Evolutionary conservation across 2,329 filamentous ascomycete genomes (phyloP), one percentile per base, ranked within the genome.

Genomic region (Emergomyces africanus): DNA sequence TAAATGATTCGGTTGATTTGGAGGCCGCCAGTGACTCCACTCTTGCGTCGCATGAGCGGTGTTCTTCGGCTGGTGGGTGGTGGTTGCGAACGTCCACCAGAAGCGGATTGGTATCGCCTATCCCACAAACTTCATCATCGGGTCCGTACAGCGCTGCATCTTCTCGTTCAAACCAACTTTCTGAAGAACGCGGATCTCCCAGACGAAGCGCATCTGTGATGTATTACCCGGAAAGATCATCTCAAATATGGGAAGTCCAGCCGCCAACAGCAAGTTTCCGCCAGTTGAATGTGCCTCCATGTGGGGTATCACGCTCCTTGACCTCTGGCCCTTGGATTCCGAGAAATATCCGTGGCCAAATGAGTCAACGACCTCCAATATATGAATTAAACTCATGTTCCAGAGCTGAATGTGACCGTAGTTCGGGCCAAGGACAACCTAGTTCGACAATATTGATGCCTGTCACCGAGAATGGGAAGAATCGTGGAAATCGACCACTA

Each of bases 401-500:
- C 35, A 30, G 37, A 5, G 14, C 6, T 55, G 35, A 42, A 6
- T 15, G 14, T 39, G 35, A 39, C 18, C 14, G 5, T 41, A 23
- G 12, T 10, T 5, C n/a, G 20, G 51, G 33, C 10, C 33, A 37
- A 8, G 20, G 12, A 30, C 53, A 28, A 1, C 5, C n/a, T 23
- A 14, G 14, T 9, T 30, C 41, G 18, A 9, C 18, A 20, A 44
- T 51, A 18, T 35, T 51, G 30, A 35, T n/a, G 44, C 23, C 60
- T 54, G 30, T 56, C 39, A 23, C 51, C 8, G 41, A 42, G 51
- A 28, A 60, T 61, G 33, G 58, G 58, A 50, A 48, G 57, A 23
- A 61, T 39, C 12, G 28, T 1, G 33, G n/a, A 37, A 15, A 5
- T 42, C 33, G 35, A 35, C 35, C 14, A 10, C 33, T 37, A 20